These are phyloP conservation scores for Penicillium malachiteum DNA, from an alignment of 495 filamentous ascomycete species.

Conservation along the genomic window DNA sequence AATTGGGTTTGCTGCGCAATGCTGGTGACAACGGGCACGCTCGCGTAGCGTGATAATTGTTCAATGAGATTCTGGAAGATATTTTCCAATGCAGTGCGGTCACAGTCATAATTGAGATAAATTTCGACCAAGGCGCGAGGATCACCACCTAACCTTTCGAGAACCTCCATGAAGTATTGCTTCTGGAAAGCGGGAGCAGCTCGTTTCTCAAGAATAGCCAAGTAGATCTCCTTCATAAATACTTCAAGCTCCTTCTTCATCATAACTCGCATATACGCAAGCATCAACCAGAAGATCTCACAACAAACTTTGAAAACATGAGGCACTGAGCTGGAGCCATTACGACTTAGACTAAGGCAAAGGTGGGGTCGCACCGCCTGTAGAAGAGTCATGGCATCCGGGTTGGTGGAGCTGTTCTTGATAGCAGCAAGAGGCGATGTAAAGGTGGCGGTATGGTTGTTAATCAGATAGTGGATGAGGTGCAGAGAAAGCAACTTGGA, in stretches of 20 bases:
- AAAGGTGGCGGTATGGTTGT: conserved; percentile 86
- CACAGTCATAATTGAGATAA: conserved; percentile 98
- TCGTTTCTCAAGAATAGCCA: conserved; percentile 86
- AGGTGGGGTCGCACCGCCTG: conserved; percentile 96
- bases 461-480: conserved; percentile 88
- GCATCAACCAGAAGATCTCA: conserved; percentile 97
- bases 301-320: conserved; percentile 92
- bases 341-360: conserved; percentile 88
- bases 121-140: conserved; percentile 89
- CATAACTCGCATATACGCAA: conserved; percentile 87
- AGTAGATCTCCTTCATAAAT: conserved; percentile 95
- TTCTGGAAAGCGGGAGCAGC: conserved; percentile 88
- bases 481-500: conserved; percentile 95
- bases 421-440: conserved; percentile 88
- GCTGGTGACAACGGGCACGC: conserved; percentile 69
- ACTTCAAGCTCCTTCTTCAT: conserved; percentile 99
- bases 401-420: conserved; percentile 77
- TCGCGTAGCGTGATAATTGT: conserved; percentile 81
- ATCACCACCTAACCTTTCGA: conserved; percentile 81
- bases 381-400: conserved; percentile 86
- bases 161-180: conserved; percentile 80
- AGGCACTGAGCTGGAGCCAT: conserved; percentile 88
- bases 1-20: conserved; percentile 78
- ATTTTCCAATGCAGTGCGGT: conserved; percentile 87
- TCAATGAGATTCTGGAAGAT: conserved; percentile 94